phyloP scores from a whole-genome alignment of 2,329 filamentous ascomycete species.

The Zymoseptoria tritici region DNA sequence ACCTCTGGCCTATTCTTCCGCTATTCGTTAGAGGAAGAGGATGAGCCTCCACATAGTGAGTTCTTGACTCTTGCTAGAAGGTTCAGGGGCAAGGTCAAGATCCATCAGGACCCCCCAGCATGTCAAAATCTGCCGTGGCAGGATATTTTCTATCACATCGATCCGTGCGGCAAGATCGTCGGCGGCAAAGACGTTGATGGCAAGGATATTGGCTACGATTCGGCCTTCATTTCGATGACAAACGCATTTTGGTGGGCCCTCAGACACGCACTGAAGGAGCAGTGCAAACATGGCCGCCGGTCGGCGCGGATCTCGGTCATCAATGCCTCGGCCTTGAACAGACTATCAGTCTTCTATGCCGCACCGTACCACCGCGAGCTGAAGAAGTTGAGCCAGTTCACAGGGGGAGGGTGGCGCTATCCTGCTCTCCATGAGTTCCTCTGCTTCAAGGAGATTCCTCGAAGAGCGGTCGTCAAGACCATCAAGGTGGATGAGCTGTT shows the following conservation, averaged over 20 bases:
- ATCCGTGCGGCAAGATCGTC: neutral
- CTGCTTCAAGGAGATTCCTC: neutral
- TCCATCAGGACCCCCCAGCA: neutral
- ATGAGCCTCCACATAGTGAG: neutral
- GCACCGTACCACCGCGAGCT: neutral
- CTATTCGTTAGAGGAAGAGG: neutral
- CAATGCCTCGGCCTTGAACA: neutral
- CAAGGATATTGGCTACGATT: neutral
- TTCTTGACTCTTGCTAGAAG: neutral
- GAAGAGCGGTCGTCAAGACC: neutral
- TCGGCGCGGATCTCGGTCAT: neutral
- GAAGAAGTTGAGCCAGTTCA: neutral
- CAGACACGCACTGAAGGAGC: neutral
- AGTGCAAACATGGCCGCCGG: neutral
- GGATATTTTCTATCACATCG: neutral
- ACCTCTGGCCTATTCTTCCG: neutral
- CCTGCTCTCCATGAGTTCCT: neutral
- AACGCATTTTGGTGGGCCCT: neutral
- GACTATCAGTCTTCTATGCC: neutral
- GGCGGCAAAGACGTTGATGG: neutral
- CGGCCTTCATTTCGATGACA: neutral
- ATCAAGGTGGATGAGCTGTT: neutral
- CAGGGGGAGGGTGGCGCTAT: neutral
- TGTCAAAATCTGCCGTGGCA: neutral
- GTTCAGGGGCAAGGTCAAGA: neutral